Conservation (phyloP, 2,329 filamentous ascomycete species). For the Calonectria fujianensis region DNA sequence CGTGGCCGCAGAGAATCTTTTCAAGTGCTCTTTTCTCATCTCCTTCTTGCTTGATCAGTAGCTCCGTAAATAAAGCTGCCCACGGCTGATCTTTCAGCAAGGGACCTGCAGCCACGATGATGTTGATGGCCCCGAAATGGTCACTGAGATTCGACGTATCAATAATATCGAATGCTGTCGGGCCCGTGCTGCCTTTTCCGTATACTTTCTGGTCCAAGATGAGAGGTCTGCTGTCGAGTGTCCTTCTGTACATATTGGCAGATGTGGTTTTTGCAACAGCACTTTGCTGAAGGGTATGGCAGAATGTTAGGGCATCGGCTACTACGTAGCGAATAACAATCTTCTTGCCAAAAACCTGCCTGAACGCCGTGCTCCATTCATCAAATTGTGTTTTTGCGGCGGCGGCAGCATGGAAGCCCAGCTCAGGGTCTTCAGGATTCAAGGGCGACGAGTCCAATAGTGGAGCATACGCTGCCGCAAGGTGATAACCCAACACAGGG, state of each 20-base stretch:
- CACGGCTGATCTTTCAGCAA: slow-evolving; percentile 66
- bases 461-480: slow-evolving; percentile 68
- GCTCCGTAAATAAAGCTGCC: slow-evolving; percentile 70
- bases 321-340: slow-evolving; percentile 67
- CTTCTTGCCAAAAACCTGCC: slow-evolving; percentile 50
- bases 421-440: slow-evolving; percentile 43
- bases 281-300: slow-evolving; percentile 68
- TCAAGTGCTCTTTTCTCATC: slow-evolving; percentile 59
- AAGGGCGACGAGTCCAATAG: slow-evolving; percentile 64
- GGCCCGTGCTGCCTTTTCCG: slow-evolving; percentile 56
- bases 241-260: slow-evolving; percentile 65
- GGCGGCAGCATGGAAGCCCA: slow-evolving; percentile 53
- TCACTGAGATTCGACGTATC: slow-evolving; percentile 70
- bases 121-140: slow-evolving; percentile 62
- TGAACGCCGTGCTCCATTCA: slow-evolving; percentile 67
- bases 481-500: slow-evolving; percentile 74
- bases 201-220: slow-evolving; percentile 66
- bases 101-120: slow-evolving; percentile 65
- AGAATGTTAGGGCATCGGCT: slow-evolving; percentile 71
- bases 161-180: slow-evolving; percentile 71
- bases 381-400: slow-evolving; percentile 67
- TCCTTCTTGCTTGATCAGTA: slow-evolving; percentile 59
- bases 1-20: slow-evolving; percentile 67
- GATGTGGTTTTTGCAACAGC: slow-evolving; percentile 55
- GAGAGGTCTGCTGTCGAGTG: slow-evolving; percentile 63